Evolutionary conservation across 2,329 filamentous ascomycete genomes (phyloP).

Genomic region (Colletotrichum lindemuthianum): DNA sequence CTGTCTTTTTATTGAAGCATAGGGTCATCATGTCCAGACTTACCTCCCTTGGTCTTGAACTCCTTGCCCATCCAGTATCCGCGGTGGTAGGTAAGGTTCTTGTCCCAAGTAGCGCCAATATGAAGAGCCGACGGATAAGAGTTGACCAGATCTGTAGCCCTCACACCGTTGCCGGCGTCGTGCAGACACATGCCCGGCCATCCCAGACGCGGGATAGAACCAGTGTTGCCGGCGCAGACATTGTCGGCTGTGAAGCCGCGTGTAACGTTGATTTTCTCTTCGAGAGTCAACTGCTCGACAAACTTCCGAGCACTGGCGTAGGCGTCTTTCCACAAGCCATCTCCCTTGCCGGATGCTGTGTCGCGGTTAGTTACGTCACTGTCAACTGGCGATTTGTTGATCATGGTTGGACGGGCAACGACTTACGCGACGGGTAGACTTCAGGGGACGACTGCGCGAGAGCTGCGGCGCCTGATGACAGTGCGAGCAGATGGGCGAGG

Average conservation of each 20-base stretch:
- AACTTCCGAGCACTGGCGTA: constrained; percentile 67
- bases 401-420: constrained; percentile 13
- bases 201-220: constrained; percentile 54
- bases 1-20: fast-evolving
- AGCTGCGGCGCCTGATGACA: constrained; percentile 2
- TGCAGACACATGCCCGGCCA: constrained; percentile 61
- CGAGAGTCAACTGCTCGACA: constrained; percentile 71
- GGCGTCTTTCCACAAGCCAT: constrained; percentile 62
- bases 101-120: constrained; percentile 66
- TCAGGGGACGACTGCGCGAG: constrained; percentile 15
- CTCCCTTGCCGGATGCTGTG: constrained; percentile 7
- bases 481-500: constrained; percentile 3
- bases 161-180: constrained; percentile 60
- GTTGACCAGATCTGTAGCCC: constrained; percentile 59
- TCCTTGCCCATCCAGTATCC: constrained; percentile 47
- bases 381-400: neutral
- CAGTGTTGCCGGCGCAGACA: constrained; percentile 57
- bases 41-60: constrained; percentile 50
- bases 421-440: constrained; percentile 20
- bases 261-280: constrained; percentile 67
- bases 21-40: fast-evolving
- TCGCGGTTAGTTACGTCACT: neutral
- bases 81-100: constrained; percentile 55
- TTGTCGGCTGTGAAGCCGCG: constrained; percentile 51
- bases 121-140: constrained; percentile 59